Percentiles rank a stretch among this genome's conserved stretches.
Conservation (phyloP, 139 green algal species). For the Closterium sp. region DNA sequence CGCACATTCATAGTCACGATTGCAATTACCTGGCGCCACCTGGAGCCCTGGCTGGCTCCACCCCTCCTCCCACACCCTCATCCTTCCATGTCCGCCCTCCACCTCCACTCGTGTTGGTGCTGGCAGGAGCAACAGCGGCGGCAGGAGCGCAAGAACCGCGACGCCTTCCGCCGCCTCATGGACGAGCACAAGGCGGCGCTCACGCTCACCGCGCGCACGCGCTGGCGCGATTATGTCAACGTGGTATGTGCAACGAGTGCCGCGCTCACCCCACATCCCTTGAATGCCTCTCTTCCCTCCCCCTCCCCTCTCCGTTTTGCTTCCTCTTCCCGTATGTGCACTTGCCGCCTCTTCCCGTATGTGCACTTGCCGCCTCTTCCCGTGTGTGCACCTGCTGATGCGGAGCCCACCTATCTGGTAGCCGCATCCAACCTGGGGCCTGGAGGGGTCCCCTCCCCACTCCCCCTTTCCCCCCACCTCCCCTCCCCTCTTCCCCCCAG, state of each 20-base stretch:
- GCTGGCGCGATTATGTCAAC: slow-evolving; percentile 69
- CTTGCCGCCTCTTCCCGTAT: background rate
- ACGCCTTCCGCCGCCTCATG: slow-evolving; percentile 77
- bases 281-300: too few species aligned
- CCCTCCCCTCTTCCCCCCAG: background rate
- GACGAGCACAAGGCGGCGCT: slow-evolving; percentile 57
- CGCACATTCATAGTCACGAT: too few species aligned
- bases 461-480: too few species aligned
- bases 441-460: too few species aligned
- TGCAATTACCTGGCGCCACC: too few species aligned
- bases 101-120: background rate
- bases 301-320: background rate
- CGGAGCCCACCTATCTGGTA: too few species aligned
- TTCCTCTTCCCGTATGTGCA: background rate
- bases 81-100: background rate
- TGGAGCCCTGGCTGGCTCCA: too few species aligned
- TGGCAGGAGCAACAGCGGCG: slow-evolving; percentile 61
- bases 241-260: too few species aligned
- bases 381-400: background rate
- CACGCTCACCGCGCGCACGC: slow-evolving; percentile 54
- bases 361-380: background rate
- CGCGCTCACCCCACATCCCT: too few species aligned
- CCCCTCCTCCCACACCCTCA: background rate
- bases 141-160: slow-evolving; percentile 70
- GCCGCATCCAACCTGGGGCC: too few species aligned